A percentile compares a stretch with the other conserved stretches of the same genome.
These are phyloP conservation scores for Pyricularia grisea DNA, from an alignment of 2,329 filamentous ascomycete species.

Conservation along the genomic window DNA sequence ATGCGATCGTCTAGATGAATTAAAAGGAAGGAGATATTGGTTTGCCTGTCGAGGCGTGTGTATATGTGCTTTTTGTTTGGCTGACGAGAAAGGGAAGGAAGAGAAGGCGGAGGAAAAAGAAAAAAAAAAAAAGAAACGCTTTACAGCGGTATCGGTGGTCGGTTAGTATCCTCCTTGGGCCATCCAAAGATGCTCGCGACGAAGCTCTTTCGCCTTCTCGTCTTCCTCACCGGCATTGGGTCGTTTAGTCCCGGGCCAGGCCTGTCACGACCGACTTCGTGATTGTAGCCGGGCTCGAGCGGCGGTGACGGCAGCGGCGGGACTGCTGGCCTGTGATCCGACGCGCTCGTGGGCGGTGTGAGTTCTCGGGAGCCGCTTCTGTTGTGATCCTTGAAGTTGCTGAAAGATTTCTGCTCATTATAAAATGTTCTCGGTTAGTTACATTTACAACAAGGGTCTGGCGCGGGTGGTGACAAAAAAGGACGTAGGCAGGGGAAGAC, in stretches of 20 bases:
- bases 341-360: conserved; percentile 11
- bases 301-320: conserved; percentile 1
- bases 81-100: neutral
- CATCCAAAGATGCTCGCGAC: conserved; percentile 32
- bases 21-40: neutral
- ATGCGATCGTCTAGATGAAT: neutral
- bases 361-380: conserved; percentile 10
- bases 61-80: neutral
- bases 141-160: conserved; percentile 7
- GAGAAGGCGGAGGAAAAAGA: neutral
- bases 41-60: neutral
- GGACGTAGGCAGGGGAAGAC: neutral
- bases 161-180: conserved; percentile 10
- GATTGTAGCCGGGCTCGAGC: neutral
- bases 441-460: neutral
- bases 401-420: conserved; percentile 16
- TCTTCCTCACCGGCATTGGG: conserved; percentile 11
- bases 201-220: conserved; percentile 36
- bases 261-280: neutral
- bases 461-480: neutral
- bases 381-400: conserved; percentile 16
- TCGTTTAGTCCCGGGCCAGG: neutral
- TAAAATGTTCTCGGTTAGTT: neutral
- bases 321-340: conserved; percentile 6
- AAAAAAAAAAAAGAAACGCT: neutral